Evolutionary conservation across 2,329 filamentous ascomycete genomes (phyloP), one percentile per base, ranked within the genome.

Genomic region (Claviceps quebecensis): DNA sequence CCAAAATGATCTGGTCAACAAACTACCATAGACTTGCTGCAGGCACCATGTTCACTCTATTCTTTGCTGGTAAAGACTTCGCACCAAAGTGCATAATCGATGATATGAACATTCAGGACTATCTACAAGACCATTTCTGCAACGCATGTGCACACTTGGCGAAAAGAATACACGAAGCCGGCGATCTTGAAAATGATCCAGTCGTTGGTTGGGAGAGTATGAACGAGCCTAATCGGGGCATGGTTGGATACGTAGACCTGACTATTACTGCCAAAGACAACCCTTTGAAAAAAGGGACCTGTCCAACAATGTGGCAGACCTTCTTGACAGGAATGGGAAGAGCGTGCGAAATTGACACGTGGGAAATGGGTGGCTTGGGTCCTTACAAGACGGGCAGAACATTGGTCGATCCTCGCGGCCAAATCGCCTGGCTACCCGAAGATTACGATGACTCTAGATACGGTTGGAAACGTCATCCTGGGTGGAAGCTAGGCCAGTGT

Each of bases 1-100:
- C 93, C 23, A 97, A 96, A 71, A 98, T 98, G 94, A 91, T 97
- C 53, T 98, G 93, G 93, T 89, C 91, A 16, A 97, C 94, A 49
- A 98, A 98, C 65, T 98, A 98, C 67, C 86, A 81, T 55, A 80
- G 93, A 23, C 74, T 97, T 48, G 90, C 85, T 2, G 86, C 84
- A 48, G 87, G 90, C 57, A 90, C 88, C 45, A 88, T 97, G 58
- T 97, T 96, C 65, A 95, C 91, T 0, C 71, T 97, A 49, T 98
- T 95, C 71, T 98, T 94, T 65, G 90, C 78, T 8, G 93, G 93
- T 38, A 81, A 75, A 56, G 87, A 94, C 60, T 97, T 96, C 71
- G 87, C 93, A 1, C 94, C 94, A 3, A 96, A 95, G 62, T 95
- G 91, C 58, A 86, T 96, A 58, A 91, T 98, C 52, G 83, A 98